Evolutionary conservation across 495 filamentous ascomycete species (phyloP).

Genomic region (Aspergillus campestris): DNA sequence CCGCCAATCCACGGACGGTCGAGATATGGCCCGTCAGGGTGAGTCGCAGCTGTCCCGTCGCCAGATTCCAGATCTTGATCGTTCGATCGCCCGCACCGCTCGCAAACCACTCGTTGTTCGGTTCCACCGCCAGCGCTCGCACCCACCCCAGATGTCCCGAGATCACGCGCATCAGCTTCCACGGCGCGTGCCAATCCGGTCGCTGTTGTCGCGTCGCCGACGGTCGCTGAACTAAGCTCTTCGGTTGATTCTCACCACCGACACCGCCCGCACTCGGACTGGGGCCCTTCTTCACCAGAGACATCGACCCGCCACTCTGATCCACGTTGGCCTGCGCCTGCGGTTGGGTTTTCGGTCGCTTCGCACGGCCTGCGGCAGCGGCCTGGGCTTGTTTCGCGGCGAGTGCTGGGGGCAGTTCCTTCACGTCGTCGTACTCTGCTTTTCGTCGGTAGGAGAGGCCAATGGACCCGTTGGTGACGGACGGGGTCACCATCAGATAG

Average conservation of each 20-base stretch:
- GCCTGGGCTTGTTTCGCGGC: constrained; percentile 76
- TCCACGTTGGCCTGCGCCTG: constrained; percentile 20
- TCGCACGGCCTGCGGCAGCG: constrained; percentile 45
- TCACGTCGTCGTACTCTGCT: constrained; percentile 74
- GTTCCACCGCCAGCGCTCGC: constrained; percentile 80
- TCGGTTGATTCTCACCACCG: constrained; percentile 33
- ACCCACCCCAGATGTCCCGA: constrained; percentile 98
- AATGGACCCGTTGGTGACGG: constrained; percentile 35
- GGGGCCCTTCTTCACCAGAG: constrained; percentile 34
- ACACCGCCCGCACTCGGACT: constrained; percentile 18
- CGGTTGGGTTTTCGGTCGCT: constrained; percentile 41
- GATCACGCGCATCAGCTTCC: constrained; percentile 98
- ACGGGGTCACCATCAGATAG: constrained; percentile 46
- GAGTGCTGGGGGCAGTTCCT: constrained; percentile 72
- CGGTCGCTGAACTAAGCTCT: constrained; percentile 57
- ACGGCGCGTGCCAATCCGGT: constrained; percentile 93
- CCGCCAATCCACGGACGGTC: constrained; percentile 85
- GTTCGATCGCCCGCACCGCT: constrained; percentile 93
- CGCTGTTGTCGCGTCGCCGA: constrained; percentile 62
- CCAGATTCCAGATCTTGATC: constrained; percentile 98
- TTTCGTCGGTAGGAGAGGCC: constrained; percentile 54
- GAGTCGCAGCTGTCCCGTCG: constrained; percentile 68
- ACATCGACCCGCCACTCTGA: constrained; percentile 34
- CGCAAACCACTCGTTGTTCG: constrained; percentile 95
- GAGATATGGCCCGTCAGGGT: constrained; percentile 97